phyloP scores from a whole-genome alignment of 441 rosid species.

The Brassica balearica region DNA sequence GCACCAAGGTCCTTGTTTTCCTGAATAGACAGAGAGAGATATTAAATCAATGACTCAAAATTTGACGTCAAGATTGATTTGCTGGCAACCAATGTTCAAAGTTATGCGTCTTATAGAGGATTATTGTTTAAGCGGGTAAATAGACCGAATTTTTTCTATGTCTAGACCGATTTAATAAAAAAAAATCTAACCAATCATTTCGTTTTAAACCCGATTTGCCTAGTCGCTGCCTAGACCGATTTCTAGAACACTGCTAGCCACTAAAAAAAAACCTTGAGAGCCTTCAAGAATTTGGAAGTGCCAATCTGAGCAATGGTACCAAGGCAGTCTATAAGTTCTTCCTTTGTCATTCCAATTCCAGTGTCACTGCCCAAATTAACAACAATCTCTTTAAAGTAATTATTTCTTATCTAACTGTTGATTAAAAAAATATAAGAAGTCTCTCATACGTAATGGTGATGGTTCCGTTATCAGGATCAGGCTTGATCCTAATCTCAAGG shows the following conservation, averaged over 20 bases:
- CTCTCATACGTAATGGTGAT: conserved; percentile 70
- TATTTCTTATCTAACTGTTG: background rate
- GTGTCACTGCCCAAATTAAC: conserved; percentile 66
- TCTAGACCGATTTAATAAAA: background rate
- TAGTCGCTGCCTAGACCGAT: too few species aligned
- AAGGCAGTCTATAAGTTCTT: too few species aligned
- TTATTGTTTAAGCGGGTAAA: too few species aligned
- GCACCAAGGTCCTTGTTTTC: conserved; percentile 91
- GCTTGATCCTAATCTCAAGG: conserved; percentile 82
- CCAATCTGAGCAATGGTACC: conserved; percentile 76
- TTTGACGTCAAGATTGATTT: background rate
- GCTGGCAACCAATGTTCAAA: too few species aligned
- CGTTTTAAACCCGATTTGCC: too few species aligned
- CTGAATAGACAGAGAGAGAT: conserved; percentile 44
- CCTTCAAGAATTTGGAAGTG: conserved; percentile 87
- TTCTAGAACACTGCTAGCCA: too few species aligned
- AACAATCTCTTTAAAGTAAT: background rate
- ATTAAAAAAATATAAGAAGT: background rate
- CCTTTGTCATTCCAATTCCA: conserved; percentile 69
- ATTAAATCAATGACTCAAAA: background rate
- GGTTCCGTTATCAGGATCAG: conserved; percentile 90
- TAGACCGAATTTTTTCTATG: too few species aligned
- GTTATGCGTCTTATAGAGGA: too few species aligned
- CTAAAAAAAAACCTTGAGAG: conserved; percentile 64
- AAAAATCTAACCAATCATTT: too few species aligned